Evolutionary conservation across 2,329 filamentous ascomycete genomes (phyloP).

Genomic region (Diplocarpon rosae): DNA sequence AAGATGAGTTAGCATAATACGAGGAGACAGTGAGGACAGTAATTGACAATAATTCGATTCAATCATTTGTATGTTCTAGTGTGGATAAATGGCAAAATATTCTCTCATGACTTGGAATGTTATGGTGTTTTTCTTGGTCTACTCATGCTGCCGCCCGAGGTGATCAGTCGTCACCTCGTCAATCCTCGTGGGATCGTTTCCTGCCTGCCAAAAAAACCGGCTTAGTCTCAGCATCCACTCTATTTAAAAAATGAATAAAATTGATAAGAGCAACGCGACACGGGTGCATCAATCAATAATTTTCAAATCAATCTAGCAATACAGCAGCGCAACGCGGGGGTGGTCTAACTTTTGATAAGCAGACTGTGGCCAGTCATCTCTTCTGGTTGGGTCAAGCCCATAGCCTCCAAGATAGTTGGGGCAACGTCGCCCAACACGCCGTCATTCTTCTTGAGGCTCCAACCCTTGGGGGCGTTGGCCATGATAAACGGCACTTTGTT

Average conservation of each 20-base stretch:
- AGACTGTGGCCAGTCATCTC: conserved; percentile 87
- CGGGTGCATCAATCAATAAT: too few relatives aligned
- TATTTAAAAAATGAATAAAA: neutral
- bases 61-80: too few relatives aligned
- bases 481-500: conserved; percentile 98
- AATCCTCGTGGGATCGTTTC: conserved; percentile 25
- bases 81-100: too few relatives aligned
- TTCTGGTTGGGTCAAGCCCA: conserved; percentile 82
- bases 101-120: neutral
- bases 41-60: too few relatives aligned
- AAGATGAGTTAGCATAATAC: too few relatives aligned
- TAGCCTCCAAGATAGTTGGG: conserved; percentile 80
- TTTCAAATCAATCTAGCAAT: neutral
- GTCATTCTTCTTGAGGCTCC: conserved; percentile 63
- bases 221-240: conserved; percentile 12
- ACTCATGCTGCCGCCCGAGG: too few relatives aligned
- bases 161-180: neutral
- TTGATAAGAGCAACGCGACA: too few relatives aligned
- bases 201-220: conserved; percentile 19
- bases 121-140: neutral
- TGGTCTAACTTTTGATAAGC: conserved; percentile 53
- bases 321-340: conserved; percentile 8
- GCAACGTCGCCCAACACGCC: conserved; percentile 96
- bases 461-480: conserved; percentile 88
- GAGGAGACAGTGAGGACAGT: too few relatives aligned